A percentile compares a stretch with the other conserved stretches of the same genome.
These are phyloP conservation scores for Myxozyma geophila DNA, from an alignment of 805 yeast species.

Conservation along the genomic window DNA sequence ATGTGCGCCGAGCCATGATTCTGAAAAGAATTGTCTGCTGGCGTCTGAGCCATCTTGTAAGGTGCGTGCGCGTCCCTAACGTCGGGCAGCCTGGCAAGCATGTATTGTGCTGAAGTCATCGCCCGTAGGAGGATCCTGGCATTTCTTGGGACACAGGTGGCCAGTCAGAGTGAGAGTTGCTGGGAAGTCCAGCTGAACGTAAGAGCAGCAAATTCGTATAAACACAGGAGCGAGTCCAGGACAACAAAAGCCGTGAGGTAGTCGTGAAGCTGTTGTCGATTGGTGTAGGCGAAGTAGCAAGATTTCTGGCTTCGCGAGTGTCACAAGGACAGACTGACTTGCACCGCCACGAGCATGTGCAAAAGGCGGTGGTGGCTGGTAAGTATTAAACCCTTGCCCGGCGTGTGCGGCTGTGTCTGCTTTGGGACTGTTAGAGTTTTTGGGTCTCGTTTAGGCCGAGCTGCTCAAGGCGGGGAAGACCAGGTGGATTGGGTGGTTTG, in stretches of 20 bases:
- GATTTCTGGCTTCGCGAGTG: conserved; percentile 2
- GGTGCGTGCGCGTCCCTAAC: background rate
- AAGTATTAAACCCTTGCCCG: background rate
- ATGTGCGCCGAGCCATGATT: background rate
- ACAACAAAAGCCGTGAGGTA: background rate
- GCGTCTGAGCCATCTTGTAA: background rate
- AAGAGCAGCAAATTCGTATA: background rate
- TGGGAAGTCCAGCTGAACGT: too few species aligned
- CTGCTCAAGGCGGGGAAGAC: too few species aligned
- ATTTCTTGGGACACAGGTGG: background rate
- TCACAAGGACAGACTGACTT: conserved; percentile 15
- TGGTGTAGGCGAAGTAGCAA: background rate
- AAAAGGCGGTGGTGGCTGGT: conserved; percentile 13
- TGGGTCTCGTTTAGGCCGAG: too few species aligned
- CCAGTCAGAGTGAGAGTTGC: background rate
- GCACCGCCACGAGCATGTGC: conserved; percentile 20
- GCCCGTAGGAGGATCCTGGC: background rate
- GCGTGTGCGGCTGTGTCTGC: background rate
- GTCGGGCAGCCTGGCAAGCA: conserved; percentile 4
- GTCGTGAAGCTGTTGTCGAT: background rate
- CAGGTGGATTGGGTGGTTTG: too few species aligned
- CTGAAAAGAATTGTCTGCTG: background rate
- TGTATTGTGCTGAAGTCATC: conserved; percentile 15
- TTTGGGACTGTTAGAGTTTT: too few species aligned
- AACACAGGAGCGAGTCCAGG: background rate